Base-by-base conservation (phyloP, 208 protist genomes). In the Trichomonas vaginalis region DNA sequence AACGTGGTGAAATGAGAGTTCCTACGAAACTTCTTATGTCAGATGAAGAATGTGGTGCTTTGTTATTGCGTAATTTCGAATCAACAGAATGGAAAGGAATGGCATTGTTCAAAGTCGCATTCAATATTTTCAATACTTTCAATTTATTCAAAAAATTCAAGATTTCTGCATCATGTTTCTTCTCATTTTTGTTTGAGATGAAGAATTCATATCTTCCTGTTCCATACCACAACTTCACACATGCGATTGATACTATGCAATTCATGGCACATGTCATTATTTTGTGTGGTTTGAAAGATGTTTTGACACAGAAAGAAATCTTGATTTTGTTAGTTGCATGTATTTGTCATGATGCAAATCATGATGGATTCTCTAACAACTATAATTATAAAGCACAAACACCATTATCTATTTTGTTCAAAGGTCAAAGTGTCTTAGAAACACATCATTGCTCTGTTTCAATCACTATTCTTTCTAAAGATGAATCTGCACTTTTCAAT, bases 321-420 rank as follows among this genome's bases (percentile, higher is more conserved):
- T 97, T 99, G 17, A 98, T 98, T 12, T 96, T 97, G 17, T 14
- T 99, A 15, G 96, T 99, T 32, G 97, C 98, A 37, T 98, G 97
- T 35, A 97, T 98, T 27, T 97, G 98, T 83, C 98, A 99, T 97
- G 98, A 99, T 97, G 98, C 98, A 96, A 98, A 99, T 96, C 98
- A 99, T 96, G 98, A 98, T 0, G 98, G 98, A 37, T 96, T 99
- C 45, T 99, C 99, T 97, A 99, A 99, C 97, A 98, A 97, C 96
- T 99, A 99, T 96, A 97, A 98, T 96, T 97, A 98, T 32, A 98
- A 98, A 95, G 98, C 98, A 17, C 96, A 97, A 95, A 97, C 98
- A 14, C 97, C 98, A 95, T 97, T 99, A 45, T 98, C 98, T 48
- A 97, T 98, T 17, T 88, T 49, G 45, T 98, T 97, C 96, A 97